Evolutionary conservation across 2,329 filamentous ascomycete species (phyloP).

Genomic region (Clathrospora elynae): DNA sequence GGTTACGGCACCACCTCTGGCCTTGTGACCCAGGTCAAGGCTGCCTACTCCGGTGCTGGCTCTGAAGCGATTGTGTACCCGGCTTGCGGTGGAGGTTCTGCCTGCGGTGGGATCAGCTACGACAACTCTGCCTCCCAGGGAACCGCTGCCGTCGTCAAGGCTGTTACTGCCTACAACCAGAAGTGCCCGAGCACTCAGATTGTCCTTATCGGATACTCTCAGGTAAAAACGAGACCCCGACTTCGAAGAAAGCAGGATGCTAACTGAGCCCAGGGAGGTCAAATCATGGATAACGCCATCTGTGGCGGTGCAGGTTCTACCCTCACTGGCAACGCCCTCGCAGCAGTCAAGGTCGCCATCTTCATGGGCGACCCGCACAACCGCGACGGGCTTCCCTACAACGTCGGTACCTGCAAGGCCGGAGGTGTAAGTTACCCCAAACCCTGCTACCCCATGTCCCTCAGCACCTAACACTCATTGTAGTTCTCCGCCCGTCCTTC

Average conservation of each 20-base stretch:
- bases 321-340: slow-evolving; percentile 57
- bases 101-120: slow-evolving; percentile 65
- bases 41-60: slow-evolving; percentile 49
- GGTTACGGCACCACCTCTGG: slow-evolving; percentile 50
- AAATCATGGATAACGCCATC: slow-evolving; percentile 67
- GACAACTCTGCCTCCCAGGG: slow-evolving; percentile 63
- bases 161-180: slow-evolving; percentile 63
- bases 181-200: slow-evolving; percentile 63
- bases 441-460: not conserved
- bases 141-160: slow-evolving; percentile 62
- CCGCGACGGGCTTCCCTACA: slow-evolving; percentile 60
- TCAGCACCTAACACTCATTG: slow-evolving; percentile 2
- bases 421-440: slow-evolving; percentile 58
- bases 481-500: slow-evolving; percentile 65
- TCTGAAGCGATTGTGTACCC: slow-evolving; percentile 55
- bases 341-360: slow-evolving; percentile 66
- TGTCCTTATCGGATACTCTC: slow-evolving; percentile 67
- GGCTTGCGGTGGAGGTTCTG: slow-evolving; percentile 65
- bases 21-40: slow-evolving; percentile 50
- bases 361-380: slow-evolving; percentile 69
- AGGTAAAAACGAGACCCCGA: slow-evolving; percentile 48
- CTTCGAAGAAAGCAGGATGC: not conserved
- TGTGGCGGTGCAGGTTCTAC: slow-evolving; percentile 61
- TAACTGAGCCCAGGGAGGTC: slow-evolving; percentile 56
- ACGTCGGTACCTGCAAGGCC: slow-evolving; percentile 65